A percentile compares a stretch with the other conserved stretches of the same genome.
Conservation (phyloP, 1,139 yeast genomes). For the Suhomyces wounanorum region DNA sequence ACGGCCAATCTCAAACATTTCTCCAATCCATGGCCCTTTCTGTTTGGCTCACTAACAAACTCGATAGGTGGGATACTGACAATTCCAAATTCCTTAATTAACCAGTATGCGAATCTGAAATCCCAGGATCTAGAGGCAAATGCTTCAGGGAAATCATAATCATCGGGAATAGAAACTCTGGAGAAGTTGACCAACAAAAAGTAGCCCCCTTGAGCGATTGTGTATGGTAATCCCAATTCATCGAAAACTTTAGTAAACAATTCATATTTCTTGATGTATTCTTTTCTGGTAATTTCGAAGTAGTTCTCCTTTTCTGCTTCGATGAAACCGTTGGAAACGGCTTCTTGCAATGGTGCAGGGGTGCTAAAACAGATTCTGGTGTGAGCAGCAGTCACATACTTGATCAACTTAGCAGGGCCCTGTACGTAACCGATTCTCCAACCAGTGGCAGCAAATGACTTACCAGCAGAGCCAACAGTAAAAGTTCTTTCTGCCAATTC, state of each 20-base stretch:
- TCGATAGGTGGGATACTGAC: slow-evolving; percentile 97
- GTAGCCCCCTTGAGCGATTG: slow-evolving; percentile 90
- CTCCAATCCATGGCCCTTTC: slow-evolving; percentile 75
- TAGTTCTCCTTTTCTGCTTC: slow-evolving; percentile 64
- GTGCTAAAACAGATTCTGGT: slow-evolving; percentile 88
- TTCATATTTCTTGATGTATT: slow-evolving; percentile 69
- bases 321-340: slow-evolving; percentile 74
- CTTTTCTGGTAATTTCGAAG: slow-evolving; percentile 65
- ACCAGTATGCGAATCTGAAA: slow-evolving; percentile 88
- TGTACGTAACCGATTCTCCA: slow-evolving; percentile 98
- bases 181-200: slow-evolving; percentile 85
- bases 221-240: slow-evolving; percentile 83
- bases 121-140: slow-evolving; percentile 69
- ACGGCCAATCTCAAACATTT: slow-evolving; percentile 91
- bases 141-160: slow-evolving; percentile 70
- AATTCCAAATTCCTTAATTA: slow-evolving; percentile 87
- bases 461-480: slow-evolving; percentile 96
- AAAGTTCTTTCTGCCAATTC: slow-evolving; percentile 78
- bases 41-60: slow-evolving; percentile 61
- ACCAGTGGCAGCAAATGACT: slow-evolving; percentile 96
- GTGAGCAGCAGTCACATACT: slow-evolving; percentile 85
- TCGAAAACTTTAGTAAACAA: slow-evolving; percentile 78
- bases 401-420: slow-evolving; percentile 79
- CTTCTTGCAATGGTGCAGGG: slow-evolving; percentile 94
- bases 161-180: slow-evolving; percentile 74